Conservation (phyloP, 2,329 filamentous ascomycete species). For the Fusarium robinianum region DNA sequence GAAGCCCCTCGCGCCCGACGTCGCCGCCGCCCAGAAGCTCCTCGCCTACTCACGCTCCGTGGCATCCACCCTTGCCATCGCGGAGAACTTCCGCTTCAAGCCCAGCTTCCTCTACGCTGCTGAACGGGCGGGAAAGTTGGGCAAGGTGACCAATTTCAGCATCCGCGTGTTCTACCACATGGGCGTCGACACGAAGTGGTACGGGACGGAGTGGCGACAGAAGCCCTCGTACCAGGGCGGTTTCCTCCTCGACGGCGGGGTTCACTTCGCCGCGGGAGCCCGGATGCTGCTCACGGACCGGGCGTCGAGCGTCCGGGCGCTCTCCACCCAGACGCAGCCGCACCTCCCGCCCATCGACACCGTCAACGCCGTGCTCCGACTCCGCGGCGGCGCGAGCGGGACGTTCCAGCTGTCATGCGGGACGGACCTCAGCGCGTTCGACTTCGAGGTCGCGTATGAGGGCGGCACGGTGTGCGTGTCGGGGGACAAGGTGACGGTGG, state of each 20-base stretch:
- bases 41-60: constrained; percentile 43
- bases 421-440: constrained; percentile 55
- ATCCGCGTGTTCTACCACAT: constrained; percentile 45
- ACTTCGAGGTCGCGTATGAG: constrained; percentile 63
- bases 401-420: constrained; percentile 63
- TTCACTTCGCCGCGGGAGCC: constrained; percentile 70
- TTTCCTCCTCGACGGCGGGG: constrained; percentile 75
- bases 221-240: constrained; percentile 73
- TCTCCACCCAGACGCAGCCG: constrained; percentile 57
- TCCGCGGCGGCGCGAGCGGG: constrained; percentile 59
- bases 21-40: constrained; percentile 49
- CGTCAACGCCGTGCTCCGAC: constrained; percentile 61
- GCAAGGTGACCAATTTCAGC: constrained; percentile 52
- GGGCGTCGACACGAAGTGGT: constrained; percentile 49
- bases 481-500: constrained; percentile 50
- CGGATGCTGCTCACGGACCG: constrained; percentile 58
- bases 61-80: constrained; percentile 57
- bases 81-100: constrained; percentile 74
- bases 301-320: constrained; percentile 54
- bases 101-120: constrained; percentile 59
- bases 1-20: constrained; percentile 68
- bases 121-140: constrained; percentile 42
- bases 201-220: constrained; percentile 66
- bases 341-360: constrained; percentile 70
- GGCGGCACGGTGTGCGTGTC: constrained; percentile 57